phyloP scores from a whole-genome alignment of 805 yeast genomes.

The Komagataella mondaviorum region DNA sequence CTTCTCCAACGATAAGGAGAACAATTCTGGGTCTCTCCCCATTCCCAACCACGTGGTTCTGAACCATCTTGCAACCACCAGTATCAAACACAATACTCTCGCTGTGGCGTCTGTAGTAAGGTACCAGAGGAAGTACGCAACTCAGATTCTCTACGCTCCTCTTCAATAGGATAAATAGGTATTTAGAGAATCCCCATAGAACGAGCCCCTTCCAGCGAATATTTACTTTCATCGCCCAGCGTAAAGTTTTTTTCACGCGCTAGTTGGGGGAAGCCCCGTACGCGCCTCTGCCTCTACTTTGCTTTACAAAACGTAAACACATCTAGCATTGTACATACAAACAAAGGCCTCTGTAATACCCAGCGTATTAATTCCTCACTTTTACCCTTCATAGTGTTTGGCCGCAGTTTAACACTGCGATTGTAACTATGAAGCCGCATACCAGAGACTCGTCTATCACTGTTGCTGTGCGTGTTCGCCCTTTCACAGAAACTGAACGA shows the following conservation, averaged over 20 bases:
- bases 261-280: not conserved
- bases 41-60: conserved; percentile 92
- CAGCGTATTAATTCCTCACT: not conserved
- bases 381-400: not conserved
- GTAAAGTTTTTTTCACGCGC: not conserved
- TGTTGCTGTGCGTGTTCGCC: conserved; percentile 75
- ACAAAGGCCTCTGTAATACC: not conserved
- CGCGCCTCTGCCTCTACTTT: not conserved
- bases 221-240: not conserved
- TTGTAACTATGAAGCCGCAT: not conserved
- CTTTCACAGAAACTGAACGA: conserved; percentile 55
- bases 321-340: not conserved
- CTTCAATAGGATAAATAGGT: conserved; percentile 28
- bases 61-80: conserved; percentile 91
- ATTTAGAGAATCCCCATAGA: not conserved
- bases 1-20: conserved; percentile 52
- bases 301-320: not conserved
- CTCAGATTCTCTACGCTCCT: conserved; percentile 89
- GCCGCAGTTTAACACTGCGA: not conserved
- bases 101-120: conserved; percentile 90
- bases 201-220: not conserved
- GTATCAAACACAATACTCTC: conserved; percentile 83
- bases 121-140: conserved; percentile 78
- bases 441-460: conserved; percentile 45
- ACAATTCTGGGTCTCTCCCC: conserved; percentile 79